These are phyloP conservation scores for Aureococcus anophagefferens DNA, from an alignment of 108 stramenopile species.

Conservation along the genomic window DNA sequence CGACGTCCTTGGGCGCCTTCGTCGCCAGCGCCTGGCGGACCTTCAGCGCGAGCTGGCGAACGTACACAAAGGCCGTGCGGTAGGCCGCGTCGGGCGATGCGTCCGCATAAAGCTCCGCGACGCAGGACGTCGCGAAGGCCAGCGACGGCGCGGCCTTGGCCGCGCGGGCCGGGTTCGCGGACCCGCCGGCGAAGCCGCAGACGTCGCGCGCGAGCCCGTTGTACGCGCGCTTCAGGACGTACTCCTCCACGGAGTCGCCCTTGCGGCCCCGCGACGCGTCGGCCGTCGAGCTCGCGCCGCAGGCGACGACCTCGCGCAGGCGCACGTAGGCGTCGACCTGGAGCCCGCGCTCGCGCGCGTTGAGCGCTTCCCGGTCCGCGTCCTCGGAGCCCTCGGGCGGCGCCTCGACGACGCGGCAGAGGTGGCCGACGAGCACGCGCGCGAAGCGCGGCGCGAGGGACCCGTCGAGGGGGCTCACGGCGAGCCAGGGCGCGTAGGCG, in stretches of 20 bases:
- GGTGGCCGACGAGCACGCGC: not conserved
- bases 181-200: not conserved
- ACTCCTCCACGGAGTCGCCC: not conserved
- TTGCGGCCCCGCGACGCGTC: not conserved
- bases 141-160: not conserved
- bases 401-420: not conserved
- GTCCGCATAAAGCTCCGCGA: slow-evolving; percentile 38
- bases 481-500: not conserved
- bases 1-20: slow-evolving; percentile 15
- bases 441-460: not conserved
- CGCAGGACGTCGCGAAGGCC: slow-evolving; percentile 17
- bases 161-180: slow-evolving; percentile 8
- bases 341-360: not conserved
- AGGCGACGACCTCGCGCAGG: not conserved
- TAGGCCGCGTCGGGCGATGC: slow-evolving; percentile 30
- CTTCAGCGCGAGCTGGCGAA: slow-evolving; percentile 45
- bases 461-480: not conserved
- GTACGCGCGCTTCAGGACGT: not conserved
- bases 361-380: not conserved
- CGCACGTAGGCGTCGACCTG: not conserved
- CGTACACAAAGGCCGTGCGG: slow-evolving; percentile 51
- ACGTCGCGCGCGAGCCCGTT: not conserved
- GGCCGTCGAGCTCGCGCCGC: not conserved
- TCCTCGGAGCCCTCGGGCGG: not conserved
- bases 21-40: slow-evolving; percentile 35